phyloP scores from a whole-genome alignment of 352 stramenopile species.

The Aphanomyces cochlioides region DNA sequence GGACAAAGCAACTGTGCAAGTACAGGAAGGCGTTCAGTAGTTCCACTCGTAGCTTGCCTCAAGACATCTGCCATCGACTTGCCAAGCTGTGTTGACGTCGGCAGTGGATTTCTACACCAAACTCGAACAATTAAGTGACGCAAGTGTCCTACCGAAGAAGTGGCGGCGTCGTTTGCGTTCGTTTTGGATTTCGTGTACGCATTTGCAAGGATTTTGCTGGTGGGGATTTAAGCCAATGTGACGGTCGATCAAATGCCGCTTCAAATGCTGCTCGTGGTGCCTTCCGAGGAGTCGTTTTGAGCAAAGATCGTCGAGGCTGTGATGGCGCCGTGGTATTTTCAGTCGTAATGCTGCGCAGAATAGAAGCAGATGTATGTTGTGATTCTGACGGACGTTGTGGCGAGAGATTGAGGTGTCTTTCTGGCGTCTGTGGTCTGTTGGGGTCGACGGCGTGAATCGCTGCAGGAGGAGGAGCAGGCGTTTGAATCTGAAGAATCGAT shows the following conservation, averaged over 20 bases:
- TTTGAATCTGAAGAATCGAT: constrained; percentile 23
- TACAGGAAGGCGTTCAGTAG: constrained; percentile 8
- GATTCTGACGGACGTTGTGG: background rate
- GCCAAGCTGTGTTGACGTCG: background rate
- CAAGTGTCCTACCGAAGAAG: too few species aligned
- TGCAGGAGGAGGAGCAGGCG: background rate
- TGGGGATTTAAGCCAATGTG: constrained; percentile 7
- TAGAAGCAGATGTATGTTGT: constrained; percentile 1
- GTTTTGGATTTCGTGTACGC: background rate
- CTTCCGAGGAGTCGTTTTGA: constrained; percentile 1
- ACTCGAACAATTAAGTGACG: background rate
- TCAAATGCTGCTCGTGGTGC: background rate
- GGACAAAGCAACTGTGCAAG: background rate
- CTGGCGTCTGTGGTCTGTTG: background rate
- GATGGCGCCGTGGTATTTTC: background rate
- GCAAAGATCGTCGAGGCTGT: background rate
- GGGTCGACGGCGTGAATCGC: background rate
- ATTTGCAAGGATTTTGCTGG: background rate
- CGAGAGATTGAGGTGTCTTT: background rate
- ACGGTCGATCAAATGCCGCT: constrained; percentile 11
- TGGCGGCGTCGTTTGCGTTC: background rate
- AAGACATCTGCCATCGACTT: constrained; percentile 27
- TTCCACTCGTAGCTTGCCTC: constrained; percentile 9
- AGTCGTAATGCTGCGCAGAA: background rate
- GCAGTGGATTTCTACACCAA: background rate